Evolutionary conservation across 2,329 filamentous ascomycete genomes (phyloP).

Genomic region (Aspergillus candidus): DNA sequence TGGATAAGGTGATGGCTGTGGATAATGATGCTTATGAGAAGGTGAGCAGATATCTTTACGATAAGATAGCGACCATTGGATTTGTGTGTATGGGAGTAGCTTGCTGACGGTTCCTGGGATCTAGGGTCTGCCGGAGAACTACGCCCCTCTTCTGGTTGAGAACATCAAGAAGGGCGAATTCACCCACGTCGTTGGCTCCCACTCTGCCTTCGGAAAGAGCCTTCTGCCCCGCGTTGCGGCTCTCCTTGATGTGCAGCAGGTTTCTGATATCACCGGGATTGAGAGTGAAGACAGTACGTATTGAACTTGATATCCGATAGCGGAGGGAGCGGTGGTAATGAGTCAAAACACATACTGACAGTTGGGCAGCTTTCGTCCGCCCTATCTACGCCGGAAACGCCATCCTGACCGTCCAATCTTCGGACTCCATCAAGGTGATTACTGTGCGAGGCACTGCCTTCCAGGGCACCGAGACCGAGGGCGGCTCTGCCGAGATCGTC

Average conservation of each 20-base stretch:
- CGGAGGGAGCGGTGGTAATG: constrained; percentile 8
- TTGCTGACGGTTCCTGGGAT: constrained; percentile 5
- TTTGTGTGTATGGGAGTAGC: background rate
- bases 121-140: constrained; percentile 87
- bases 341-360: constrained; percentile 16
- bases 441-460: constrained; percentile 94
- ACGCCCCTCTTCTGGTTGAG: constrained; percentile 83
- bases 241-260: constrained; percentile 82
- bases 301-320: background rate
- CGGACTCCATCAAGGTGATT: constrained; percentile 77
- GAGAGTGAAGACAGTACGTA: constrained; percentile 73
- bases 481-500: constrained; percentile 69
- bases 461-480: constrained; percentile 63
- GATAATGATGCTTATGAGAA: constrained; percentile 90
- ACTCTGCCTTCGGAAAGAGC: constrained; percentile 96
- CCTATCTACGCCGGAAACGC: constrained; percentile 98
- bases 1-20: constrained; percentile 86
- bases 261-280: constrained; percentile 84
- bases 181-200: constrained; percentile 82
- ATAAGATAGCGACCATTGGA: background rate
- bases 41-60: constrained; percentile 42
- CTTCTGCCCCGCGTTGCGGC: constrained; percentile 86
- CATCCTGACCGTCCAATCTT: constrained; percentile 89
- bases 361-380: constrained; percentile 67
- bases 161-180: constrained; percentile 96